Base-by-base conservation (phyloP, 1,284 basidiomycete genomes). In the Nidula niveotomentosa region DNA sequence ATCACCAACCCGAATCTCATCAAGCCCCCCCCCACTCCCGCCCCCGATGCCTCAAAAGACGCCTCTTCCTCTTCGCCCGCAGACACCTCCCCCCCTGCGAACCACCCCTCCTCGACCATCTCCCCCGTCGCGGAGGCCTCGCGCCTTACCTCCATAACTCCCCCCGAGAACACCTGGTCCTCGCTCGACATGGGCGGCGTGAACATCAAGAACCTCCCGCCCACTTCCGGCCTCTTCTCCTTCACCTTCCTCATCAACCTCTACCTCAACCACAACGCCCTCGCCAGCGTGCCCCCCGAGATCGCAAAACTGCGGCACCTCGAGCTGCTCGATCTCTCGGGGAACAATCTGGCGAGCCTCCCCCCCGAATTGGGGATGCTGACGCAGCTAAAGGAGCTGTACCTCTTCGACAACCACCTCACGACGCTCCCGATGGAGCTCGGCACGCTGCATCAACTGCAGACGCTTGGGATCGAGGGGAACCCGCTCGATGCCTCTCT, bases 171-270 rank as follows among this genome's bases (percentile, higher is more conserved):
- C 69, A 85, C 86, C 0, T 99, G 96, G 96, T 90, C 79, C 34
- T 93, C 93, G 10, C 79, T 99, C 56, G 96, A 99, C 73, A 94
- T 99, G 86, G 96, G 97, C 55, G 96, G 96, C 4, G 88, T 98
- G 58, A 85, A 88, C 60, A 85, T 99, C 68, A 96, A 96, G 81
- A 94, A 91, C 62, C 79, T 99, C 50, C 91, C 95, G 33, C 74
- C 85, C 9, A 86, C 85, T 10, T 88, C 92, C 49, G 91, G 89
- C 57, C 79, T 97, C 36, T 99, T 98, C 77, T 80, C 86, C n/a
- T 98, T 98, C 78, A 83, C 83, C 13, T 94, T 94, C 77, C 86
- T 99, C 59, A 93, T 92, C 58, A 93, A 90, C 60, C 86, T 99
- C 53, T 99, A 97, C 74, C 92, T 99, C 73, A 98, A 98, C 66